A percentile compares a stretch with the other conserved stretches of the same genome.
phyloP scores from a whole-genome alignment of 2,329 filamentous ascomycete species.

The Spiromastix sp. region DNA sequence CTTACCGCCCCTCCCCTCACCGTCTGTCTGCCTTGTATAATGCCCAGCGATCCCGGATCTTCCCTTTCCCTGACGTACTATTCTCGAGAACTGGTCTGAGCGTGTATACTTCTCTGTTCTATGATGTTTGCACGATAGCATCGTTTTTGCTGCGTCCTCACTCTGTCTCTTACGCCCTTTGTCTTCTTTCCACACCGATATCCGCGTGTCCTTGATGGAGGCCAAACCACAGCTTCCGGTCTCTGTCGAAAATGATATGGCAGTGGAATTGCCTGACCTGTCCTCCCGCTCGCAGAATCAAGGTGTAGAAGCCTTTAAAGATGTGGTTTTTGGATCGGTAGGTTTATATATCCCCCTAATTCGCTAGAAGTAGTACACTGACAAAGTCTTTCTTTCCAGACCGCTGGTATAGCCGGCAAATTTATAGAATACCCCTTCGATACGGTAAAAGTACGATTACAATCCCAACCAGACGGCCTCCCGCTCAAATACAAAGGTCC shows the following conservation, averaged over 20 bases:
- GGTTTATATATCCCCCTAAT: constrained; percentile 22
- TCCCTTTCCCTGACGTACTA: constrained; percentile 7
- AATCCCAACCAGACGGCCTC: constrained; percentile 81
- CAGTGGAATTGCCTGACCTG: constrained; percentile 31
- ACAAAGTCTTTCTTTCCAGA: constrained; percentile 34
- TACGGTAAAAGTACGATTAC: constrained; percentile 92
- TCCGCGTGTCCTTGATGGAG: no score
- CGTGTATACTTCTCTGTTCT: no score
- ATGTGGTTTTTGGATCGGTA: constrained; percentile 80
- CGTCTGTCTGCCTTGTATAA: no score
- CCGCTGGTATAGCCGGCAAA: constrained; percentile 81
- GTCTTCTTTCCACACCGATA: constrained; percentile 6
- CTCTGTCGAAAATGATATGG: constrained; percentile 28
- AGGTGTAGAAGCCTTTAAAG: constrained; percentile 63
- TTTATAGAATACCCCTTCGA: constrained; percentile 98
- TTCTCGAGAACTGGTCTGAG: no score
- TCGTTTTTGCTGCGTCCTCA: not conserved
- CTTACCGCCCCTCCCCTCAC: constrained; percentile 10
- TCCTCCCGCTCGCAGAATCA: constrained; percentile 31
- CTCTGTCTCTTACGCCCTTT: constrained; percentile 5
- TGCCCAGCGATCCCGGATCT: no score
- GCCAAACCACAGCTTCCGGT: constrained; percentile 18
- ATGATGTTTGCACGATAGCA: constrained; percentile 22
- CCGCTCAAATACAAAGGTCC: constrained; percentile 77
- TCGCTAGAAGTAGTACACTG: not conserved